phyloP scores from a whole-genome alignment of 2,329 filamentous ascomycete genomes.

The Sporothrix globosa region DNA sequence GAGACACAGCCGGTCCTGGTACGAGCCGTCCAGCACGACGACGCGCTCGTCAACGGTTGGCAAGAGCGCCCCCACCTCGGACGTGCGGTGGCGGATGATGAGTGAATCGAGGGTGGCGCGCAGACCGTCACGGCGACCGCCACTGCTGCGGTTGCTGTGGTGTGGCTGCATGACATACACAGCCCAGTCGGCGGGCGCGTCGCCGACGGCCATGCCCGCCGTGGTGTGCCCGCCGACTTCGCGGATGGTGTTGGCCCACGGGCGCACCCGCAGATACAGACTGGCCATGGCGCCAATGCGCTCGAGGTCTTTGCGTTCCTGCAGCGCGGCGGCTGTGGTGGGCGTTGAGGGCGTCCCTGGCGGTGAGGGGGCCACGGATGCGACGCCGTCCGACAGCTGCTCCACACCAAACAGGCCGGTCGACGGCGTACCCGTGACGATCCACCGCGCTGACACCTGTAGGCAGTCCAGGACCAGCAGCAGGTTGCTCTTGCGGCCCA shows the following conservation, averaged over 20 bases:
- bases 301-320: constrained; percentile 66
- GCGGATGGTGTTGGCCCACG: constrained; percentile 68
- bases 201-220: constrained; percentile 36
- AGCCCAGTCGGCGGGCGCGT: constrained; percentile 68
- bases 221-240: constrained; percentile 43
- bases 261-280: constrained; percentile 74
- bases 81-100: constrained; percentile 76
- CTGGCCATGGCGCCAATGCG: constrained; percentile 67
- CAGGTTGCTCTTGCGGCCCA: constrained; percentile 59
- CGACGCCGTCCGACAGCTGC: background rate
- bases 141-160: constrained; percentile 53
- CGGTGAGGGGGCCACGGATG: background rate
- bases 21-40: constrained; percentile 76
- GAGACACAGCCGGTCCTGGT: constrained; percentile 79
- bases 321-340: constrained; percentile 48
- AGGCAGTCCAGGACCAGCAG: constrained; percentile 57
- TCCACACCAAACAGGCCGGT: constrained; percentile 76
- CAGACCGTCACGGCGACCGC: constrained; percentile 65
- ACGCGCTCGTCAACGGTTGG: constrained; percentile 73
- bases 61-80: constrained; percentile 70
- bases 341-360: background rate
- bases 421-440: constrained; percentile 88
- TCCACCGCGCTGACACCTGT: constrained; percentile 76
- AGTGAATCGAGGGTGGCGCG: constrained; percentile 72
- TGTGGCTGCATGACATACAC: constrained; percentile 68